Evolutionary conservation across 2,329 filamentous ascomycete species (phyloP).

Genomic region (Helminthosporium solani): DNA sequence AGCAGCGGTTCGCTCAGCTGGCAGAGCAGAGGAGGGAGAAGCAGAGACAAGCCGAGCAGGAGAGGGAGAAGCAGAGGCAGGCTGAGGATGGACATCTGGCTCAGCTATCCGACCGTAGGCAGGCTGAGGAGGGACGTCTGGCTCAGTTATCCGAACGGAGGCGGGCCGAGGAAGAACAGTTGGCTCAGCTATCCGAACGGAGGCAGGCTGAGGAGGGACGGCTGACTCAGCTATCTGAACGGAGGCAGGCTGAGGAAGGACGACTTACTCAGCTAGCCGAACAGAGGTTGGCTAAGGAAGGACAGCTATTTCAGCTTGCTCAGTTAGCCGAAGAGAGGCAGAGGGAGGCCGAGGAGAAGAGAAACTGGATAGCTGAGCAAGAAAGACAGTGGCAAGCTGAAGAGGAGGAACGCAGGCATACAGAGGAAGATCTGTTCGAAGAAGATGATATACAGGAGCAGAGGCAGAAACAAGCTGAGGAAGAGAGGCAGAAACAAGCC

Average conservation of each 20-base stretch:
- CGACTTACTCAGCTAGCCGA: background rate
- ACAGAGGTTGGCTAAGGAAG: background rate
- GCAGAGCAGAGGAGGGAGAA: slow-evolving; percentile 1
- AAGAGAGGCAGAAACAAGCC: background rate
- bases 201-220: background rate
- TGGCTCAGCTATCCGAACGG: background rate
- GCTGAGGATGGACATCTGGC: slow-evolving; percentile 1
- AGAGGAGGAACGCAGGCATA: background rate
- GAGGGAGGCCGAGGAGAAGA: background rate
- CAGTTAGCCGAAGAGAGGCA: background rate
- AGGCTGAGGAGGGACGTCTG: background rate
- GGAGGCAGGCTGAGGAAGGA: background rate
- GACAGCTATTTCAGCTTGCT: background rate
- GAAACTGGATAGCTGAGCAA: background rate
- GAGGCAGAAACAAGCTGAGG: background rate
- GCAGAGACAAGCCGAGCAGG: background rate
- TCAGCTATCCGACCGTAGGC: background rate
- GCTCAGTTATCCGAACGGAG: background rate
- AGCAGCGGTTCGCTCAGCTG: slow-evolving; percentile 1
- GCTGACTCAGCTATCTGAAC: slow-evolving; percentile 1
- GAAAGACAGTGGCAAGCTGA: background rate
- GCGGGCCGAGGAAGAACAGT: background rate
- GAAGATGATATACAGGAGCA: no score
- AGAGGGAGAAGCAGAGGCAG: background rate
- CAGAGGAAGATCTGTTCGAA: background rate